Percentiles rank a stretch among this genome's conserved stretches.
These are phyloP conservation scores for Fraxinus quadrangulata DNA, from an alignment of 257 asterid species.

Conservation along the genomic window DNA sequence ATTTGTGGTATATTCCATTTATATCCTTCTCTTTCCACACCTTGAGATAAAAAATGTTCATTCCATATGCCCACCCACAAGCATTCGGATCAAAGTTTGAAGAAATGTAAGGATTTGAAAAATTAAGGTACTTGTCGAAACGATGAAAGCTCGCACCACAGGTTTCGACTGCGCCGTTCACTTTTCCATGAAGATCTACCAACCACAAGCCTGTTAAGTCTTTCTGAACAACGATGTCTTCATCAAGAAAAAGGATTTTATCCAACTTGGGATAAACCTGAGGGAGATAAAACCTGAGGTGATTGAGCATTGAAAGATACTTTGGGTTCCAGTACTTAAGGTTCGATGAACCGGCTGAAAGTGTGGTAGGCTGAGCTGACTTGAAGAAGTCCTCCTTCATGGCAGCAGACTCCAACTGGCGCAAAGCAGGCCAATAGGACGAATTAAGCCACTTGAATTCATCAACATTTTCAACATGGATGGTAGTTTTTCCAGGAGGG, in stretches of 20 bases:
- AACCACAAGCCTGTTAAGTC: conserved; percentile 93
- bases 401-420: conserved; percentile 87
- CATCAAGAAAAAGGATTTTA: conserved; percentile 95
- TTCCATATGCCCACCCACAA: conserved; percentile 99
- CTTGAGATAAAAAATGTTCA: conserved; percentile 89
- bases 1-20: conserved; percentile 94
- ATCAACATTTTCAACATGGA: conserved; percentile 93
- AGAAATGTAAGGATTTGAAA: conserved; percentile 91
- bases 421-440: conserved; percentile 86
- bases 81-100: conserved; percentile 88
- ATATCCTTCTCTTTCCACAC: conserved; percentile 97
- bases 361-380: conserved; percentile 90
- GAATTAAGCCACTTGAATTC: conserved; percentile 97
- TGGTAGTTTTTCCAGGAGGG: conserved; percentile 97
- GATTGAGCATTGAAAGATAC: conserved; percentile 97
- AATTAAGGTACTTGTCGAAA: conserved; percentile 90
- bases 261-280: conserved; percentile 92
- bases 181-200: conserved; percentile 84
- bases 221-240: conserved; percentile 96
- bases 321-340: conserved; percentile 96
- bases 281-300: conserved; percentile 93
- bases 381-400: conserved; percentile 96
- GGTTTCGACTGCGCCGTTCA: conserved; percentile 97
- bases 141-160: conserved; percentile 98
- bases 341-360: conserved; percentile 86